phyloP scores from a whole-genome alignment of 257 asterid species.

The Solanum sejunctum region DNA sequence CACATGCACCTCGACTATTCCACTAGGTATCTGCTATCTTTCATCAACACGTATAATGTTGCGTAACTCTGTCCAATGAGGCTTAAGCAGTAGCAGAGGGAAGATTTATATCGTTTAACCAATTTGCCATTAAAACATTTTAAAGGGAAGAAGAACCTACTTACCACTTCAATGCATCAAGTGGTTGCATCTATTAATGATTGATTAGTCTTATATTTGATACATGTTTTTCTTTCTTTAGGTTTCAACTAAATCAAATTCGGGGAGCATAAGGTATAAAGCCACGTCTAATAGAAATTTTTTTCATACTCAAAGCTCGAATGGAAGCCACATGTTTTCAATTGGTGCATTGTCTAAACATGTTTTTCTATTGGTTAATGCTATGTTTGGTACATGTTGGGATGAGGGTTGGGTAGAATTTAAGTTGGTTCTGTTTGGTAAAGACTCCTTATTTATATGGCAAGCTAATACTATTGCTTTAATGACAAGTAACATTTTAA shows the following conservation, averaged over 20 bases:
- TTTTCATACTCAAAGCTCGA: neutral
- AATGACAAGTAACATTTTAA: neutral
- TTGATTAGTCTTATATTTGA: neutral
- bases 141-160: neutral
- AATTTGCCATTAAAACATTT: neutral
- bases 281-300: fast-evolving
- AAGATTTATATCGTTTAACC: neutral
- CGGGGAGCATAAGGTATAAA: fast-evolving
- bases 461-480: neutral
- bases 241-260: neutral
- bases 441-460: neutral
- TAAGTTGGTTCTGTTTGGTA: neutral
- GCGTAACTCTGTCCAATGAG: too few relatives aligned
- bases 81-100: neutral
- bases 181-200: neutral
- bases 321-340: neutral
- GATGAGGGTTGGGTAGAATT: neutral
- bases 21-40: neutral
- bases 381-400: neutral
- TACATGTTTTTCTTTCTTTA: neutral
- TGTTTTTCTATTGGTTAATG: neutral
- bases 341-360: neutral
- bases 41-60: neutral
- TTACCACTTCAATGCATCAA: neutral
- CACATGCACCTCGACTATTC: neutral